Percentiles rank a stretch among this genome's conserved stretches.
Conservation (phyloP, 2,329 filamentous ascomycete genomes). For the Trichoderma afroharzianum region DNA sequence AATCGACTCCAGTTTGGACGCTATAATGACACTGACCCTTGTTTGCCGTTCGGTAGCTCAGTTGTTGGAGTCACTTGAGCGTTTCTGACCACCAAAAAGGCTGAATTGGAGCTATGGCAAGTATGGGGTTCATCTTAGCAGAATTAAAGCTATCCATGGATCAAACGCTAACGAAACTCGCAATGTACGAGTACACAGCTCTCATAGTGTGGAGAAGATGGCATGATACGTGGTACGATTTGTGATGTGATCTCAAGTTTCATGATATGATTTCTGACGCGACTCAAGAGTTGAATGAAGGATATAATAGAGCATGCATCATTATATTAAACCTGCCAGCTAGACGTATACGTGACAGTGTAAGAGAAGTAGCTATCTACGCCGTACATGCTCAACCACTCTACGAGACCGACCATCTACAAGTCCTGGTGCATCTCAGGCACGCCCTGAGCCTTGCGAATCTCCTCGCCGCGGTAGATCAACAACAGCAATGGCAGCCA, state of each 20-base stretch:
- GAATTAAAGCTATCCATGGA: background rate
- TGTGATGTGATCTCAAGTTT: background rate
- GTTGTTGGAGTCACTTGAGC: background rate
- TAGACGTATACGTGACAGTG: background rate
- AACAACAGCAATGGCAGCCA: background rate
- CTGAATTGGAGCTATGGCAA: background rate
- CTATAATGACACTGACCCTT: background rate
- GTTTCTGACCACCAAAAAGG: background rate
- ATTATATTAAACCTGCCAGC: background rate
- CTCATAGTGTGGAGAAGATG: background rate
- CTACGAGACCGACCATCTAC: background rate
- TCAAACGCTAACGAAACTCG: too few relatives aligned
- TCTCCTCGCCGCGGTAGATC: background rate
- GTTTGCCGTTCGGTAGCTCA: background rate
- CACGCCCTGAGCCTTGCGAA: constrained; percentile 1
- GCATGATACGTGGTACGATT: background rate
- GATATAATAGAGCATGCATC: background rate
- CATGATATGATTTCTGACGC: background rate
- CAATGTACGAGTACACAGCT: background rate
- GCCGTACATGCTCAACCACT: background rate
- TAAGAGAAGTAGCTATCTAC: background rate
- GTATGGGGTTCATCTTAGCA: background rate
- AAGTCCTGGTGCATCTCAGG: constrained; percentile 9
- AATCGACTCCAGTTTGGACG: background rate
- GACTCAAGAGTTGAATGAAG: background rate